phyloP scores from a whole-genome alignment of 2,329 filamentous ascomycete species.

The Aspergillus pseudoglaucus region DNA sequence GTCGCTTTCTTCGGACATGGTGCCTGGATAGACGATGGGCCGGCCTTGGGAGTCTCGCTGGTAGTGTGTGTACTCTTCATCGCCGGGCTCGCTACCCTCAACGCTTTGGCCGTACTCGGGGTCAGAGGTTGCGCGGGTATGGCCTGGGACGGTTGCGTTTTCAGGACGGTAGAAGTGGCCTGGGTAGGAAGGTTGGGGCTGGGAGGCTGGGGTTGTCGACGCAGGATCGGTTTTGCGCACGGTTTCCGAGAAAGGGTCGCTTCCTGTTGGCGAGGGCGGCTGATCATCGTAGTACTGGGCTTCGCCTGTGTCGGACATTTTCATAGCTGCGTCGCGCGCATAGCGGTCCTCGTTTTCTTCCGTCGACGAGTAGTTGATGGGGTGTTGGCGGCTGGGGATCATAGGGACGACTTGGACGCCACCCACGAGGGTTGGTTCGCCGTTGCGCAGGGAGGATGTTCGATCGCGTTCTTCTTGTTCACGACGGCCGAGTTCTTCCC shows the following conservation, averaged over 20 bases:
- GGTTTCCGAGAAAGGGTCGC: conserved; percentile 56
- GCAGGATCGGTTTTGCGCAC: conserved; percentile 16
- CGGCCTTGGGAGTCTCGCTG: conserved; percentile 56
- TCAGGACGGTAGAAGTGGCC: conserved; percentile 36
- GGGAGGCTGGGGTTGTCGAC: conserved; percentile 28
- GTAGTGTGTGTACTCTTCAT: conserved; percentile 66
- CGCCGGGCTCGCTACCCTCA: conserved; percentile 54
- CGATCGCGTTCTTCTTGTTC: conserved; percentile 91
- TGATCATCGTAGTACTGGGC: conserved; percentile 48
- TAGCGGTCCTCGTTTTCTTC: conserved; percentile 39
- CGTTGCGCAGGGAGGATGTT: conserved; percentile 75
- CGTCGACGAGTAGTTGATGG: conserved; percentile 41
- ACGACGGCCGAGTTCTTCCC: conserved; percentile 90
- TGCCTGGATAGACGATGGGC: conserved; percentile 50
- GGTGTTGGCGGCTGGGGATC: conserved; percentile 55
- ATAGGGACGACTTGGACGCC: conserved; percentile 95
- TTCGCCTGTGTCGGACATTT: conserved; percentile 25
- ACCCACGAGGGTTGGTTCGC: conserved; percentile 80
- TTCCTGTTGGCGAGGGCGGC: conserved; percentile 49
- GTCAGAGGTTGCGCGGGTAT: conserved; percentile 35
- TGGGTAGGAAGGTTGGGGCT: conserved; percentile 21
- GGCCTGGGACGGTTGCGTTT: conserved; percentile 20
- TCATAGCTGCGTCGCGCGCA: conserved; percentile 26
- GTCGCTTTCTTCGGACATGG: conserved; percentile 46
- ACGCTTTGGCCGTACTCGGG: conserved; percentile 45